Evolutionary conservation across 331 rosid genomes (phyloP), one percentile per base, ranked within the genome.

Genomic region (Stylosanthes scabra): DNA sequence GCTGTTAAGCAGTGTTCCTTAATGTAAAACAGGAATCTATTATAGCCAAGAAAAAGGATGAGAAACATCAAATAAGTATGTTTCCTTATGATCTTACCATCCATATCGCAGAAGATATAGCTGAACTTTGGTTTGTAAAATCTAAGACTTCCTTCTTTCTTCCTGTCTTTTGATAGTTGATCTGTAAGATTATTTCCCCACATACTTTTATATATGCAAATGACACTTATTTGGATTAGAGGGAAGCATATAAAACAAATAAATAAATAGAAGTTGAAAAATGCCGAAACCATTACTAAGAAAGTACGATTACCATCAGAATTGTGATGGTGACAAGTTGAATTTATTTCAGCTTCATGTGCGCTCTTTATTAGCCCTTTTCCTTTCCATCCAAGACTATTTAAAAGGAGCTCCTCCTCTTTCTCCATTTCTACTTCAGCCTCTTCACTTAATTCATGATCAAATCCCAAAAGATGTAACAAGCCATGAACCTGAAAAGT

Each of bases 391-490:
- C 85, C 92, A 74, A 91, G 90, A 80, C 85, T 85, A 74, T 82
- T 85, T 67, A 94, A 81, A 73, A 94, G 96, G 62, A 74, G 74
- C 71, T 88, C 96, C 89, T 91, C 99, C 86, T 89, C 96, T 81
- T 79, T 88, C 86, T 94, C 98, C 98, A 93, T 91, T 85, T 93
- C 98, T 58, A 50, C 68, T 85, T 93, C 97, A 29, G 98, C 98
- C 80, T 88, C 93, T 81, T 91, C 97, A 11, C 97, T 89, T 72
- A 89, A 68, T 89, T 94, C 99, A 84, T 94, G 99, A 83, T 89
- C 97, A 84, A 91, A 94, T 74, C 99, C 99, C 85, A 91, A 66
- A 80, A 94, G 93, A 91, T 91, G 97, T 82, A 94, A 83, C 83
- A 94, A 77, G 44, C 99, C 99, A 83, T 94, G 99, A 76, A 94